Base-by-base conservation (phyloP, 768 basidiomycete species). In the Mycena pura region DNA sequence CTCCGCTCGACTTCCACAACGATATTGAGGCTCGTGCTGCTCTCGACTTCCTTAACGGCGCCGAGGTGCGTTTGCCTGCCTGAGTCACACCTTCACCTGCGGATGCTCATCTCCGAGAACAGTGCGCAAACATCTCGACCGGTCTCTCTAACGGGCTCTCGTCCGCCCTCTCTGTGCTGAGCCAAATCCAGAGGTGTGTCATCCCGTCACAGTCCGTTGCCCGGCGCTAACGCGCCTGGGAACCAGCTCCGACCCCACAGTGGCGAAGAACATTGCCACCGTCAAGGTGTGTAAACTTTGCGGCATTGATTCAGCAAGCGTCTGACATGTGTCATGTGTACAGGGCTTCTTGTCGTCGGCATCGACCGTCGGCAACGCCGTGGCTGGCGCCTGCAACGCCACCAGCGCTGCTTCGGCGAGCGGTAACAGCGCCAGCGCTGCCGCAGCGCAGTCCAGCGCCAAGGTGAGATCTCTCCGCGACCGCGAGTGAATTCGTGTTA, bases 81-180 rank as follows among this genome's bases (percentile, higher is more conserved):
- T n/a, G 25, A 28, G 13, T 14, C 8, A 14, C 1, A 14, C 13
- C 32, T 17, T 34, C 17, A 31, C 19, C 4, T 24, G 9, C n/a
- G n/a, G n/a, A n/a, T n/a, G n/a, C n/a, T n/a, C n/a, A n/a, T n/a
- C n/a, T n/a, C n/a, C n/a, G n/a, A n/a, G 5, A 8, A 2, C 34
- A 65, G 59, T 65, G 63, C 17, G 43, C 57, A 8, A 65, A 65
- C 49, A 61, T 61, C 50, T 52, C 63, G 3, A 48, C 49, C 14
- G 54, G 63, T 36, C 21, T 65, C 28, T 57, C 58, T 0, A 39
- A 47, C 17, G 59, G 63, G 4, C 38, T 65, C 17, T 41, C 58
- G 1, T 60, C 54, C 2, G 63, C 63, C 8, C 63, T 65, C 6
- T 25, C 63, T 3, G 63, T 65, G 2, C 55, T 65, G n/a, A 38